Conservation (phyloP, 768 basidiomycete species). For the Suillus luteus region DNA sequence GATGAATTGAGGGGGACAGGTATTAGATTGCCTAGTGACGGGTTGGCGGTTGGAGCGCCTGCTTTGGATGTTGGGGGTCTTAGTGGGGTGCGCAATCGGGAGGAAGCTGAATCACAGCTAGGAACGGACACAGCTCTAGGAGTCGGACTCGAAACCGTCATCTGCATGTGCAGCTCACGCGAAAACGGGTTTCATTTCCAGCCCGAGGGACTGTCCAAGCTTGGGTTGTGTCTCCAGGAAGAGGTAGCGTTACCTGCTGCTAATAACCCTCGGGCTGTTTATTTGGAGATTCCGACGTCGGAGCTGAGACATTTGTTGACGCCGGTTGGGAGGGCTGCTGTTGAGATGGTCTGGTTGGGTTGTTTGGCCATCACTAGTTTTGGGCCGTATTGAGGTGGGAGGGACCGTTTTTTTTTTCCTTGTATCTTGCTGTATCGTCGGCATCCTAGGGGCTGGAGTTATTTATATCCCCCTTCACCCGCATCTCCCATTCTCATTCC, state of each 20-base stretch:
- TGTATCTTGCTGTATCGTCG: neutral
- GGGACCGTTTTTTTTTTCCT: slow-evolving; percentile 10
- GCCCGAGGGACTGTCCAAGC: slow-evolving; percentile 74
- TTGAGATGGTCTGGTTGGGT: slow-evolving; percentile 58
- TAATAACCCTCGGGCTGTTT: slow-evolving; percentile 1
- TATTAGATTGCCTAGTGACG: slow-evolving; percentile 71
- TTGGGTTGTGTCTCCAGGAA: slow-evolving; percentile 60
- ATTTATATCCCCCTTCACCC: neutral
- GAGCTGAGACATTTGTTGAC: slow-evolving; percentile 44
- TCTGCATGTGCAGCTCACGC: slow-evolving; percentile 64
- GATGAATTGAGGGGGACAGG: slow-evolving; percentile 73
- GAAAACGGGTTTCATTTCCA: slow-evolving; percentile 75
- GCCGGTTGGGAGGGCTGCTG: slow-evolving; percentile 49
- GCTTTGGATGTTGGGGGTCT: slow-evolving; percentile 50
- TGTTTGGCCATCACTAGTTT: slow-evolving; percentile 53
- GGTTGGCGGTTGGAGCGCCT: slow-evolving; percentile 66
- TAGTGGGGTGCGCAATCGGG: neutral
- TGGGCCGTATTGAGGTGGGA: slow-evolving; percentile 16
- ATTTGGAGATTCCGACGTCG: slow-evolving; percentile 41
- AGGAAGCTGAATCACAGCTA: neutral
- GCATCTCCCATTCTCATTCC: neutral
- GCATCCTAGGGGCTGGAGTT: neutral
- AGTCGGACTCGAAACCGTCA: slow-evolving; percentile 39
- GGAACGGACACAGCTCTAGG: neutral
- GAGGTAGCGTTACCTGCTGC: slow-evolving; percentile 16